A percentile compares a stretch with the other conserved stretches of the same genome.
Conservation (phyloP, 805 yeast species). For the Metschnikowia corniflorae region DNA sequence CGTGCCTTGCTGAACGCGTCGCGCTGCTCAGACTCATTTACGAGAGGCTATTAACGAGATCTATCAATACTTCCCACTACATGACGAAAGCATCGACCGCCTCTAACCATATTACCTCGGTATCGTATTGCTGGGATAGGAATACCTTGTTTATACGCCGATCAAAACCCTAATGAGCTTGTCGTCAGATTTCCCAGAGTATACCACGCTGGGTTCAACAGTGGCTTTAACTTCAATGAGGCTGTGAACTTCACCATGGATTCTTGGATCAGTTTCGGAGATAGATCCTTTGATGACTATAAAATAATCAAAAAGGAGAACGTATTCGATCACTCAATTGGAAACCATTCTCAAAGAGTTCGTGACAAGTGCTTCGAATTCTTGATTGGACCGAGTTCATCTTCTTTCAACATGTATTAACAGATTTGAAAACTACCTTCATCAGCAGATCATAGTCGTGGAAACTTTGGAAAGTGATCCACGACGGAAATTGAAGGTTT, state of each 20-base stretch:
- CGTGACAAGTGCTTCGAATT: neutral
- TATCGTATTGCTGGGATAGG: conserved; percentile 45
- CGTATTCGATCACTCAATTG: conserved; percentile 50
- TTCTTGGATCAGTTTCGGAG: conserved; percentile 66
- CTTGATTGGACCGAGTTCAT: conserved; percentile 9
- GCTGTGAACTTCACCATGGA: conserved; percentile 61
- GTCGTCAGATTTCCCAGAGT: conserved; percentile 42
- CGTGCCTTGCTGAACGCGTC: too few species aligned
- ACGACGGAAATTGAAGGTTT: too few species aligned
- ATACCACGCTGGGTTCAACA: conserved; percentile 45
- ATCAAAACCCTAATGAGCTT: conserved; percentile 65
- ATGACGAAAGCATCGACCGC: too few species aligned
- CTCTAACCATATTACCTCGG: too few species aligned
- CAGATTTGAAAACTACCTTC: conserved; percentile 26
- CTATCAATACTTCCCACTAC: too few species aligned
- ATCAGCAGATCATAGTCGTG: conserved; percentile 20
- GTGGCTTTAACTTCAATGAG: conserved; percentile 45
- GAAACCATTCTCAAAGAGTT: conserved; percentile 40
- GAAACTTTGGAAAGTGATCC: conserved; percentile 20
- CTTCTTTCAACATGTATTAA: conserved; percentile 22
- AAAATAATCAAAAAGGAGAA: conserved; percentile 39
- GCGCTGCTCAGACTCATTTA: too few species aligned
- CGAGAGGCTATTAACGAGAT: too few species aligned
- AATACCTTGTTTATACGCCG: conserved; percentile 47
- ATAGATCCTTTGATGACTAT: conserved; percentile 26